Evolutionary conservation across 345 rosid species (phyloP), one percentile per base, ranked within the genome.

Genomic region (Pugionium cornutum): DNA sequence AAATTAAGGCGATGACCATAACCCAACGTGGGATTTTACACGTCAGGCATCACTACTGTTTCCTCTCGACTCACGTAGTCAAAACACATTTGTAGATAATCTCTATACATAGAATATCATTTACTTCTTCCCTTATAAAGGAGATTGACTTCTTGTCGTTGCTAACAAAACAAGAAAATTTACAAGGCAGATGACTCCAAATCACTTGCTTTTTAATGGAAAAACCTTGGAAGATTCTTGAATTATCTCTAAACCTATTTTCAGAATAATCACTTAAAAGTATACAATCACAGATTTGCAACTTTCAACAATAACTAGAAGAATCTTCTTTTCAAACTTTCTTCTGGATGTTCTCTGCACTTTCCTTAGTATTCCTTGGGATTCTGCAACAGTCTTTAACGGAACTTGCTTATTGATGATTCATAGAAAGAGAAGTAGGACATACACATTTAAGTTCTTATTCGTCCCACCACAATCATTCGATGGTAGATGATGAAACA

Each of bases 351-450:
- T 69, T 57, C 8, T 63, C 63, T n/a, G 55, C 49, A 32, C 11
- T 59, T 4, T 40, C 42, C 26, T 26, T 52, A 10, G 6, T 34
- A 29, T 34, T 62, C 59, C 39, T 58, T 30, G 55, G 66, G 31
- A 67, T 64, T 27, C 9, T 42, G 10, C 31, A 45, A 41, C 43
- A 58, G 33, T 48, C 64, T 41, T 72, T 53, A 8, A 4, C 29
- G 58, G 69, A 47, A 36, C 34, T 46, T 57, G 63, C 53, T 39
- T 75, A 76, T 42, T 76, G 62, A 65, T 74, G 58, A 62, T 53
- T 77, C 32, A 75, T 64, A 67, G 66, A 27, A 58, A 79, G 53
- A 5, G 68, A 67, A 11, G 80, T 60, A 65, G 80, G 69, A 8
- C 79, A 84, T 4, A 66, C 46, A 61, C 58, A 50, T 47, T 74